These are phyloP conservation scores for Teunomyces barrocoloradensis DNA, from an alignment of 805 yeast genomes.

Conservation along the genomic window DNA sequence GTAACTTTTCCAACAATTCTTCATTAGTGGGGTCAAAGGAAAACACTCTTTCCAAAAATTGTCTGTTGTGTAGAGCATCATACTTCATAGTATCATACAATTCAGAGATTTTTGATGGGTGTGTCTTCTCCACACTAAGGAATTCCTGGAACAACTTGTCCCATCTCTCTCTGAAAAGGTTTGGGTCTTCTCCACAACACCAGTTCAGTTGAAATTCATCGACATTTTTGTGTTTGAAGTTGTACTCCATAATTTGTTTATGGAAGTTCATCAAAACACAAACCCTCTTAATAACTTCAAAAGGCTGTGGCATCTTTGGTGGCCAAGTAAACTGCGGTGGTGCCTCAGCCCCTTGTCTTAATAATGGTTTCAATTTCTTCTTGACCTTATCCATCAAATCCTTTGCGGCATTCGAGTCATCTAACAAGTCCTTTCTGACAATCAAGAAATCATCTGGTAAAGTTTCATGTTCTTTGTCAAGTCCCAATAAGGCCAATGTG, in stretches of 20 bases:
- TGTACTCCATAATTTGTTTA: constrained; percentile 75
- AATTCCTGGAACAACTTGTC: constrained; percentile 93
- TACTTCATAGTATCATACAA: constrained; percentile 97
- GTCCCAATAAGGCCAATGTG: constrained; percentile 70
- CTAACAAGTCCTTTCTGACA: constrained; percentile 85
- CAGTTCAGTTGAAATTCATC: constrained; percentile 70
- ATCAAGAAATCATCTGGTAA: constrained; percentile 76
- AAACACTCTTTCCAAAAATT: constrained; percentile 80
- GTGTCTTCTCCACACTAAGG: constrained; percentile 89
- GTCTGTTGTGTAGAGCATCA: constrained; percentile 94
- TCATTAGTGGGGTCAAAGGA: constrained; percentile 53
- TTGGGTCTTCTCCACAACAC: constrained; percentile 97
- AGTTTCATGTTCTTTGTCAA: constrained; percentile 46
- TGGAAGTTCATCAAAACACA: constrained; percentile 95
- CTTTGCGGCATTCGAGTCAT: constrained; percentile 97
- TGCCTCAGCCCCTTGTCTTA: constrained; percentile 94
- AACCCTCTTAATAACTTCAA: constrained; percentile 87
- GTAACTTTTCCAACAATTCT: constrained; percentile 29
- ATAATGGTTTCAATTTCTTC: constrained; percentile 88
- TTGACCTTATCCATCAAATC: constrained; percentile 97
- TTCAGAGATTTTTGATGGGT: constrained; percentile 95
- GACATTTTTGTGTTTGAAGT: constrained; percentile 67
- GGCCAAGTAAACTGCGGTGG: constrained; percentile 99
- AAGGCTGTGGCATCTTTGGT: constrained; percentile 96
- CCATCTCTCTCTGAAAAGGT: constrained; percentile 92